Evolutionary conservation across 768 basidiomycete species (phyloP).

Genomic region (Cubamyces lactineus): DNA sequence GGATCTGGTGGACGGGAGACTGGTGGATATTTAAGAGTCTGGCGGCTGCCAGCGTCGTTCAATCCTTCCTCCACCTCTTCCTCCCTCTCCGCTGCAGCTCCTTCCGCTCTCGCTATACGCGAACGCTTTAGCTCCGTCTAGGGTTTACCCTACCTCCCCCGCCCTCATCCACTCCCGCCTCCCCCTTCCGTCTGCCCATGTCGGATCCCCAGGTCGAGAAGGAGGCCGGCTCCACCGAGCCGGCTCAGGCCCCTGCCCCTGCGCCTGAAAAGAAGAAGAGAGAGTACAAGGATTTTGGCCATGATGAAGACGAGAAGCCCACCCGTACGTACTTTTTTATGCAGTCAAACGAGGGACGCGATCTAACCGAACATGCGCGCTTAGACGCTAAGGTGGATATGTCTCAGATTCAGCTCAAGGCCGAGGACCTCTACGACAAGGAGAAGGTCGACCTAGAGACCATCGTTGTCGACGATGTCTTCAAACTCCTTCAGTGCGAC

Average conservation of each 20-base stretch:
- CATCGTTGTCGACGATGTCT: slow-evolving; percentile 94
- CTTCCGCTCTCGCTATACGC: slow-evolving; percentile 19
- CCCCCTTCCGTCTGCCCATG: slow-evolving; percentile 32
- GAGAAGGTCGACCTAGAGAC: slow-evolving; percentile 99
- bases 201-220: slow-evolving; percentile 57
- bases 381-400: slow-evolving; percentile 88
- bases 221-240: slow-evolving; percentile 58
- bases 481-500: slow-evolving; percentile 91
- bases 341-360: neutral
- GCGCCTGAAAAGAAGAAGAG: slow-evolving; percentile 59
- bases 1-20: slow-evolving; percentile 20
- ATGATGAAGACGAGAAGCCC: slow-evolving; percentile 63
- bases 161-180: slow-evolving; percentile 19
- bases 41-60: slow-evolving; percentile 26
- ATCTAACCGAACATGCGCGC: slow-evolving; percentile 21
- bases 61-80: slow-evolving; percentile 25
- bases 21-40: slow-evolving; percentile 24
- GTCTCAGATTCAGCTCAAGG: slow-evolving; percentile 87
- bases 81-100: slow-evolving; percentile 21
- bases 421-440: slow-evolving; percentile 95
- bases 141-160: slow-evolving; percentile 21
- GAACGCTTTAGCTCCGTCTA: slow-evolving; percentile 20
- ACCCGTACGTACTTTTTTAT: slow-evolving; percentile 56
- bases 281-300: slow-evolving; percentile 87
- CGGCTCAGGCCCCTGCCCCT: slow-evolving; percentile 42